These are phyloP conservation scores for Lachnellula cervina DNA, from an alignment of 2,329 filamentous ascomycete species.

Conservation along the genomic window DNA sequence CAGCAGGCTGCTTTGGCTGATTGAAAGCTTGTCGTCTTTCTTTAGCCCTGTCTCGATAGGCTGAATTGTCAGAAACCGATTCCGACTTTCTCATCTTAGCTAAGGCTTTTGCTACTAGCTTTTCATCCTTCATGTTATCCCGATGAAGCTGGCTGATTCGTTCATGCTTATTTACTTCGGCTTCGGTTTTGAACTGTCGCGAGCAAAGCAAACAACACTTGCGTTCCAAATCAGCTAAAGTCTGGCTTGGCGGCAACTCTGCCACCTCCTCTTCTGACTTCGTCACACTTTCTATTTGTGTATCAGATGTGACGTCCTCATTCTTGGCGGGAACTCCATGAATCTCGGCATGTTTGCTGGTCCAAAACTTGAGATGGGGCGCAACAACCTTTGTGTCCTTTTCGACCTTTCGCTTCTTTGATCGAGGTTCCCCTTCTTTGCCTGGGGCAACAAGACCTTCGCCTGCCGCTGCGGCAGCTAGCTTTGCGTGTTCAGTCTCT, in stretches of 20 bases:
- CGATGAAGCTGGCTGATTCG: slow-evolving; percentile 52
- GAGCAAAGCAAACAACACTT: slow-evolving; percentile 59
- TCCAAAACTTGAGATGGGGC: slow-evolving; percentile 67
- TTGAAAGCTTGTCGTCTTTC: slow-evolving; percentile 60
- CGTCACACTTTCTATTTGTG: slow-evolving; percentile 8
- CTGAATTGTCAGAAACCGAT: slow-evolving; percentile 16
- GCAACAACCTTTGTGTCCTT: slow-evolving; percentile 48
- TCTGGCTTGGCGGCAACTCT: slow-evolving; percentile 42
- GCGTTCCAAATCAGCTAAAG: slow-evolving; percentile 54
- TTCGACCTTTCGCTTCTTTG: slow-evolving; percentile 54
- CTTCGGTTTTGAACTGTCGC: slow-evolving; percentile 50
- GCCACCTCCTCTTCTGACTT: slow-evolving; percentile 17
- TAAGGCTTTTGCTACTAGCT: slow-evolving; percentile 37
- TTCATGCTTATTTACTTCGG: slow-evolving; percentile 55
- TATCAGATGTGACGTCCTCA: slow-evolving; percentile 29
- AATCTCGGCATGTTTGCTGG: slow-evolving; percentile 63
- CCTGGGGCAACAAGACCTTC: slow-evolving; percentile 32
- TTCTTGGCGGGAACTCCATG: slow-evolving; percentile 47
- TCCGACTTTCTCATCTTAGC: slow-evolving; percentile 34
- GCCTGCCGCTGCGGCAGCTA: slow-evolving; percentile 34
- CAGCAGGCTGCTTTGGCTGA: slow-evolving; percentile 51
- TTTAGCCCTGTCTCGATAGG: slow-evolving; percentile 56
- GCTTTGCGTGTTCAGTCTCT: slow-evolving; percentile 31
- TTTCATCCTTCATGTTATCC: slow-evolving; percentile 47
- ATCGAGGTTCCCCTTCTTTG: slow-evolving; percentile 34